Evolutionary conservation across 129 eudicot genomes (phyloP), one percentile per base, ranked within the genome.

Genomic region (Scalesia atractyloides): DNA sequence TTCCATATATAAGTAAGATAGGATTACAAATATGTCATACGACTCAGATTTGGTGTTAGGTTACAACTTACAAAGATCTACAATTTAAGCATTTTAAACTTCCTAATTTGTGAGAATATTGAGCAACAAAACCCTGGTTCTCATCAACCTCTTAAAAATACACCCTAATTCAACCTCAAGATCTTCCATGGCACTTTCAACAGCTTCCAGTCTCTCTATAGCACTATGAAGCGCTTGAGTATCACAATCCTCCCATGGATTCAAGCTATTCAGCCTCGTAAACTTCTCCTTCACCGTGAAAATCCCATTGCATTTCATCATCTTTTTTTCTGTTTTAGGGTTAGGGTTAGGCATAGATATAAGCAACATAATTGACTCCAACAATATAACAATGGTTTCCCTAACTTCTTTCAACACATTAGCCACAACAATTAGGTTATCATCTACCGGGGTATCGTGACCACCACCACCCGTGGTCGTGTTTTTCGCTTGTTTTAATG

Each of bases 51-150:
- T 14, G 57, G 24, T 72, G 66, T 73, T 61, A n/a, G 18, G 1
- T 57, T 41, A 22, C 19, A 60, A 30, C 34, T 30, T 30, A 30
- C 4, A 47, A 26, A 17, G 39, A 62, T 50, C 3, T 49, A 43
- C 2, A 68, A n/a, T 19, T 48, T 61, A 43, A 59, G 76, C 64
- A 69, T 49, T 18, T 12, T 18, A 33, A 72, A 33, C 49, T 60
- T 22, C 48, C 66, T 85, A 87, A 68, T 64, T 70, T 56, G 93
- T 92, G 52, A 89, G 82, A 65, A 92, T 87, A 49, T 92, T 92
- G 19, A 92, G 91, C 70, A 92, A 92, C 60, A 90, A 89, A 60
- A 91, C 98, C 59, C 98, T 89, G 36, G 98, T 92, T 70, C 79
- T 79, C 72, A 92, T 89, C 80, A 92, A 78, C 78, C 98, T 78